These are phyloP conservation scores for Starmerella lactis-condensi DNA, from an alignment of 805 yeast genomes.

Conservation along the genomic window DNA sequence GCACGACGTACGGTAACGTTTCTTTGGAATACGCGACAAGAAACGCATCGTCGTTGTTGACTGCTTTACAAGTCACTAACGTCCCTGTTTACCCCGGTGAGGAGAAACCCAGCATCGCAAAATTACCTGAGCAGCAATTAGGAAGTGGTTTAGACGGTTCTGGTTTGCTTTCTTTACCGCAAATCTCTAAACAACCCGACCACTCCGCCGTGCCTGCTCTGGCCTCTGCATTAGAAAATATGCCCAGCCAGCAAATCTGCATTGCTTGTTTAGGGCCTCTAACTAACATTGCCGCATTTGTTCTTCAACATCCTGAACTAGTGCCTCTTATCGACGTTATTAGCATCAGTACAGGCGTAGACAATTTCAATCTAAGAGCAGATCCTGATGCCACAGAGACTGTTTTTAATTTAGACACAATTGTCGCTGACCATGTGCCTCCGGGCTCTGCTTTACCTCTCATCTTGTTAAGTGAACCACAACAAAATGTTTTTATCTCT, in stretches of 20 bases:
- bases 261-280: slow-evolving; percentile 61
- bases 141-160: slow-evolving; percentile 78
- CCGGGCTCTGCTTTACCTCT: slow-evolving; percentile 13
- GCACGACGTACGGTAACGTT: slow-evolving; percentile 60
- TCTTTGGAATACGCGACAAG: slow-evolving; percentile 44
- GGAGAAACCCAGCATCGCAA: slow-evolving; percentile 28
- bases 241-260: slow-evolving; percentile 32
- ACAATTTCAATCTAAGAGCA: slow-evolving; percentile 54
- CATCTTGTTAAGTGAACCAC: slow-evolving; percentile 7
- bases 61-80: slow-evolving; percentile 32
- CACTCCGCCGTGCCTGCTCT: slow-evolving; percentile 27
- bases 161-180: slow-evolving; percentile 35
- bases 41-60: slow-evolving; percentile 49
- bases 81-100: slow-evolving; percentile 56
- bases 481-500: slow-evolving; percentile 33
- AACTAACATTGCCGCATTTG: slow-evolving; percentile 48
- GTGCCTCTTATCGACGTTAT: slow-evolving; percentile 33
- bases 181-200: slow-evolving; percentile 20
- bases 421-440: slow-evolving; percentile 23
- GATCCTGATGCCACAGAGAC: slow-evolving; percentile 61
- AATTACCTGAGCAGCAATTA: slow-evolving; percentile 44
- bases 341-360: slow-evolving; percentile 59
- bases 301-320: slow-evolving; percentile 37
- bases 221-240: slow-evolving; percentile 27
- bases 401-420: slow-evolving; percentile 31